Percentiles rank a stretch among this genome's conserved stretches.
These are phyloP conservation scores for Fusarium pininemorale DNA, from an alignment of 2,329 filamentous ascomycete species.

Conservation along the genomic window DNA sequence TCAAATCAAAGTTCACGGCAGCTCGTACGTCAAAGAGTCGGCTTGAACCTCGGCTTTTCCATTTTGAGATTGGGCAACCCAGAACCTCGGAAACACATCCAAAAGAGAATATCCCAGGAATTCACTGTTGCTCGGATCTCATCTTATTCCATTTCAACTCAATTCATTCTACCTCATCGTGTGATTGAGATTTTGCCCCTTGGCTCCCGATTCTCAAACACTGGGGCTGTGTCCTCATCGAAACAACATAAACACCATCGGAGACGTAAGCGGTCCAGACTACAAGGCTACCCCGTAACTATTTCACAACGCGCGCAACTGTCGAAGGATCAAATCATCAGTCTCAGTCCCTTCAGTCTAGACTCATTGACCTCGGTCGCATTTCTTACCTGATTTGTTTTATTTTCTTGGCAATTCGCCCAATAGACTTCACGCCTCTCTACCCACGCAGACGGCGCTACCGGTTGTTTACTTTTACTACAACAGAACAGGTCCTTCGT, in stretches of 20 bases:
- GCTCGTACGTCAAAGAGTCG: background rate
- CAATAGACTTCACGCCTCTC: conserved; percentile 23
- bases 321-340: background rate
- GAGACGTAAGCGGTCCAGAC: background rate
- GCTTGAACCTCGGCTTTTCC: conserved; percentile 37
- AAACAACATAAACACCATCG: background rate
- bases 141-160: conserved; percentile 4
- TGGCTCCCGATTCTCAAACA: background rate
- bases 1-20: no score
- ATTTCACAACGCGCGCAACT: background rate
- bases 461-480: background rate
- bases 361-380: conserved; percentile 3
- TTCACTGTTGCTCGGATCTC: conserved; percentile 13
- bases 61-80: background rate
- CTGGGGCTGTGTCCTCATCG: background rate
- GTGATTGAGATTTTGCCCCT: background rate
- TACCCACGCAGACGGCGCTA: conserved; percentile 1
- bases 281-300: background rate
- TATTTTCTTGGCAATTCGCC: background rate
- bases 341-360: conserved; percentile 14
- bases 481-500: background rate
- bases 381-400: background rate
- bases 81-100: conserved; percentile 28
- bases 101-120: background rate
- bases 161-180: background rate